Base-by-base conservation (phyloP, 257 asterid genomes). In the Knoxia roxburghii region DNA sequence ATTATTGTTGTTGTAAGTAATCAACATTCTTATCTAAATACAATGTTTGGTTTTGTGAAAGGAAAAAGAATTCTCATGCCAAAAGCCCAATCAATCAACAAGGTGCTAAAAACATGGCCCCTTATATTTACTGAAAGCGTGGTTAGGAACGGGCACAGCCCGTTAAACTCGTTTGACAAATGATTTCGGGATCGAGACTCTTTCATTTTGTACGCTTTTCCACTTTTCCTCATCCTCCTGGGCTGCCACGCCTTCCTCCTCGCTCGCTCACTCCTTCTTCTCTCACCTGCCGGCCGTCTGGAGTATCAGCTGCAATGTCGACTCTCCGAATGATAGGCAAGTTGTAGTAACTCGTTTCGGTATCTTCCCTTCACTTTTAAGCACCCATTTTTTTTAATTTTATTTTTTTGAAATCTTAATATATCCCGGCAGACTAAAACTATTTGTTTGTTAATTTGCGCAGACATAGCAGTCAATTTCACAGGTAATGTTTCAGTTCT, bases 391-490 rank as follows among this genome's bases (percentile, higher is more conserved):
- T 52, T 41, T 49, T 9, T n/a, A n/a, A n/a, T n/a, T n/a, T n/a
- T n/a, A n/a, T n/a, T n/a, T n/a, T n/a, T n/a, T n/a, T n/a, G n/a
- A n/a, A n/a, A 45, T 68, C 72, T 58, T 33, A n/a, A n/a, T n/a
- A 58, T 58, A 39, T 64, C 1, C 51, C 55, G 12, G n/a, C 18
- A 45, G 49, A 67, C 37, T 20, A 56, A 21, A 66, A 58, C 17
- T 65, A 55, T 46, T 72, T 15, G 51, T n/a, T 66, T 54, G 57
- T 61, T 57, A 24, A 41, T 59, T 46, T 37, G 45, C 72, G 68
- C 95, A 93, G 99, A 93, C 71, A 87, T 90, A 73, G 97, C 97
- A 68, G 99, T 88, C 66, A 93, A 93, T 74, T 85, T 93, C 77
- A 93, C 99, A 76, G 99, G 99, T 92, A 54, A 50, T 30, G 32